Conservation (phyloP, 768 basidiomycete genomes). For the Amanita pallidorosea region DNA sequence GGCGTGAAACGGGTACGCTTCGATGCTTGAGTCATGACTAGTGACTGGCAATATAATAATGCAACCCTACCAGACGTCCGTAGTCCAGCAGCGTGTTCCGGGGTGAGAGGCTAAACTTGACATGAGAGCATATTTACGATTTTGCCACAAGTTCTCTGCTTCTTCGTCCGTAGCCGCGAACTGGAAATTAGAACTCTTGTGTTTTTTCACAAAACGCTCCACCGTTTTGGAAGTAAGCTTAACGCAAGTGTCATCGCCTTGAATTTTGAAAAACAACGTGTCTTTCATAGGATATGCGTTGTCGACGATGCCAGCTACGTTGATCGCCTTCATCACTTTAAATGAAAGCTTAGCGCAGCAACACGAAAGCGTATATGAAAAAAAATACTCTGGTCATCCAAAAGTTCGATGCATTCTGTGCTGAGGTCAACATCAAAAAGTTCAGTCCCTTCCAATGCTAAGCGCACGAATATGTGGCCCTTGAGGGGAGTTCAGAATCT, state of each 20-base stretch:
- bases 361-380: neutral
- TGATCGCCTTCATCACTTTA: slow-evolving; percentile 70
- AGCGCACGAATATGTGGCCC: slow-evolving; percentile 67
- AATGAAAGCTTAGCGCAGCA: neutral
- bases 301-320: slow-evolving; percentile 50
- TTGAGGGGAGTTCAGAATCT: slow-evolving; percentile 58
- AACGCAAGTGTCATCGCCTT: slow-evolving; percentile 57
- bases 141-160: slow-evolving; percentile 72
- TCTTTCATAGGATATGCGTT: slow-evolving; percentile 59
- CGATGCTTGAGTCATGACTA: neutral
- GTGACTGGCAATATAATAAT: neutral
- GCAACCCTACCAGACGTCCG: slow-evolving; percentile 69
- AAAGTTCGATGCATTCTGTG: slow-evolving; percentile 78
- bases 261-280: slow-evolving; percentile 87
- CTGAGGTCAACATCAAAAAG: neutral
- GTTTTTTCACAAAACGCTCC: slow-evolving; percentile 49
- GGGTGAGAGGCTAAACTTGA: slow-evolving; percentile 56
- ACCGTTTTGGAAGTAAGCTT: slow-evolving; percentile 48
- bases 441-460: neutral
- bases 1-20: slow-evolving; percentile 60
- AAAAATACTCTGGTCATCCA: slow-evolving; percentile 58
- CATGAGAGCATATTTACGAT: slow-evolving; percentile 76
- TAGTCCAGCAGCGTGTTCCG: slow-evolving; percentile 68
- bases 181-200: slow-evolving; percentile 58
- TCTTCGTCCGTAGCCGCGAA: slow-evolving; percentile 70